Evolutionary conservation across 305 asterid species (phyloP), one percentile per base, ranked within the genome.

Genomic region (Lippia alba): DNA sequence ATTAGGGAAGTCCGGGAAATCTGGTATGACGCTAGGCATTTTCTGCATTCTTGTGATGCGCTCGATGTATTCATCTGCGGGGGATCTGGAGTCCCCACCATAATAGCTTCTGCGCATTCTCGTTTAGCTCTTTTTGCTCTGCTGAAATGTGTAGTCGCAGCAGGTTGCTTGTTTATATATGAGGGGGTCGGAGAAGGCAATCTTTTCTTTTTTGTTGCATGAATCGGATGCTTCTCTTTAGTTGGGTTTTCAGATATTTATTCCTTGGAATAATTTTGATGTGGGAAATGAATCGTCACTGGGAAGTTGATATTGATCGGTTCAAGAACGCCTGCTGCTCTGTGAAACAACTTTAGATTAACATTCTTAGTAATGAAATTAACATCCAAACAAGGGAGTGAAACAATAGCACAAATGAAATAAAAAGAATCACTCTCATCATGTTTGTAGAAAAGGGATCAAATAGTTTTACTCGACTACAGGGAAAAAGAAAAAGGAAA

Each of bases 1-100:
- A 55, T 70, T 74, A 8, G 87, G 88, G 71, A 64, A 76, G 57
- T 14, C 53, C 3, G 82, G 81, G 69, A 49, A 74, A 18, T 71
- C 82, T 6, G 79, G 65, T 53, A 73, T 59, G 67, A 77, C 48
- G 51, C 72, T 80, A 5, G 91, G 88, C 78, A 61, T 69, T 59
- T 81, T 70, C 63, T 79, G 78, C 74, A 82, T 74, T 61, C 70
- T 51, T 30, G 68, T 59, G 63, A 84, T 53, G 50, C 83, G 84
- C 30, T 79, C 76, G 1, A 71, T 57, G n/a, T 78, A 82, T 17
- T 85, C 89, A 14, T 66, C 79, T 11, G 20, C 63, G 57, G 85
- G 58, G 18, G 81, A 50, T 8, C 10, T 57, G 17, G 80, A 30
- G 66, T 63, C 48, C 67, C 75, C 41, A 16, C 16, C 16, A 16